These are phyloP conservation scores for Hamamelis virginiana DNA, from an alignment of 164 flowering plant genomes.

Conservation along the genomic window DNA sequence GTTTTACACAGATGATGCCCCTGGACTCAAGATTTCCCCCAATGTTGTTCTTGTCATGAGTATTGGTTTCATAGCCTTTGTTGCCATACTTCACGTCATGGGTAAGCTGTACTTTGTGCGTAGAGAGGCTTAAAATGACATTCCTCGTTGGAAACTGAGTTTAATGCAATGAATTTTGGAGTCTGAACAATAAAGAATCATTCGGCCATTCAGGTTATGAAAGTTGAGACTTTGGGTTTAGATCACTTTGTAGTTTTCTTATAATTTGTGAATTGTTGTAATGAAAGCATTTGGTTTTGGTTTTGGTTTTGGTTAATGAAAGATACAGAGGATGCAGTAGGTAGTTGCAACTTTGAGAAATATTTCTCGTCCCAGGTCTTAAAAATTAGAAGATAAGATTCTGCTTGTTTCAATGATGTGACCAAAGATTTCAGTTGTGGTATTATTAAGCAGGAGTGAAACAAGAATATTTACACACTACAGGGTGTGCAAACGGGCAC, in stretches of 20 bases:
- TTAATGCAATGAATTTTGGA: background rate
- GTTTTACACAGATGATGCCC: conserved; percentile 86
- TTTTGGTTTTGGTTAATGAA: too few relatives aligned
- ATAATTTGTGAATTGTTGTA: background rate
- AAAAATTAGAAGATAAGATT: background rate
- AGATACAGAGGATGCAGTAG: too few relatives aligned
- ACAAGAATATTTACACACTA: too few relatives aligned
- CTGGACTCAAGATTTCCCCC: conserved; percentile 83
- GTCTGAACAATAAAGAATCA: too few relatives aligned
- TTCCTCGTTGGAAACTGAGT: background rate
- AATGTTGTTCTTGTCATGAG: conserved; percentile 85
- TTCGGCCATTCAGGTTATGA: background rate
- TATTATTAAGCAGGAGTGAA: too few relatives aligned
- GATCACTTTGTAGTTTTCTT: background rate
- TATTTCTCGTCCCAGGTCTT: background rate
- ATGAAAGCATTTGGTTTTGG: background rate
- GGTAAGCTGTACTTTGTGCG: conserved; percentile 77
- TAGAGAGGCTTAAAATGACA: conserved; percentile 29
- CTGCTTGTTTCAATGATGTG: too few relatives aligned
- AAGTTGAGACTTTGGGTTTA: too few relatives aligned
- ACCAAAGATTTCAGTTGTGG: too few relatives aligned
- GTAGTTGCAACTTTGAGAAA: background rate
- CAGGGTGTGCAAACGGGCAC: too few relatives aligned
- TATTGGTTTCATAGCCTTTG: conserved; percentile 83
- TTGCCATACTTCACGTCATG: conserved; percentile 76